phyloP scores from a whole-genome alignment of 163 green algal species.

The Prototheca wickerhamii region DNA sequence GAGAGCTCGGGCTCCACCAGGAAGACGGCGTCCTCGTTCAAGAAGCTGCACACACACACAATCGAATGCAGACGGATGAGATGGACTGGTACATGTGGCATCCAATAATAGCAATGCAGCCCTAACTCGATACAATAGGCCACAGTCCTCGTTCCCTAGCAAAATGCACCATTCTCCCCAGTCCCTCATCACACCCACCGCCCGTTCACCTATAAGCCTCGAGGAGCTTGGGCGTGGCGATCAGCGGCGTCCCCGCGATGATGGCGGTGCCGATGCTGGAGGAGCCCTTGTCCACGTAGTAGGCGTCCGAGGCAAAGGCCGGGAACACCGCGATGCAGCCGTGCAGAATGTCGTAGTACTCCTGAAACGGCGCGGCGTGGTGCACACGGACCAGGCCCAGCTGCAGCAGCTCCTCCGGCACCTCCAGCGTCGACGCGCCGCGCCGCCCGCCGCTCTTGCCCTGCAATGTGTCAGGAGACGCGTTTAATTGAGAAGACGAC shows the following conservation, averaged over 20 bases:
- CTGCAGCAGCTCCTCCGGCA: slow-evolving; percentile 17
- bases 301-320: slow-evolving; percentile 28
- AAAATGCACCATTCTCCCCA: neutral
- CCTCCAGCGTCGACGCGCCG: slow-evolving; percentile 4
- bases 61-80: too few relatives aligned
- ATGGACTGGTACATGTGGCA: too few relatives aligned
- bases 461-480: too few relatives aligned
- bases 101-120: too few relatives aligned
- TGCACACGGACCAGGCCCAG: slow-evolving; percentile 18
- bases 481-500: too few relatives aligned
- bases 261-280: slow-evolving; percentile 26
- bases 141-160: too few relatives aligned
- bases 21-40: slow-evolving; percentile 19
- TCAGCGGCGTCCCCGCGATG: slow-evolving; percentile 16
- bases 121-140: too few relatives aligned
- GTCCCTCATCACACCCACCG: neutral
- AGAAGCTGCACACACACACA: slow-evolving; percentile 14
- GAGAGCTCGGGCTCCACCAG: slow-evolving; percentile 11
- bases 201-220: slow-evolving; percentile 16
- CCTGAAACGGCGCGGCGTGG: slow-evolving; percentile 23
- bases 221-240: slow-evolving; percentile 15
- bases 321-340: slow-evolving; percentile 30
- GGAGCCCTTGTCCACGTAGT: slow-evolving; percentile 30
- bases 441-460: slow-evolving; percentile 17
- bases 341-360: slow-evolving; percentile 35